Evolutionary conservation across 495 filamentous ascomycete genomes (phyloP).

Genomic region (Lophiostoma macrostomum): DNA sequence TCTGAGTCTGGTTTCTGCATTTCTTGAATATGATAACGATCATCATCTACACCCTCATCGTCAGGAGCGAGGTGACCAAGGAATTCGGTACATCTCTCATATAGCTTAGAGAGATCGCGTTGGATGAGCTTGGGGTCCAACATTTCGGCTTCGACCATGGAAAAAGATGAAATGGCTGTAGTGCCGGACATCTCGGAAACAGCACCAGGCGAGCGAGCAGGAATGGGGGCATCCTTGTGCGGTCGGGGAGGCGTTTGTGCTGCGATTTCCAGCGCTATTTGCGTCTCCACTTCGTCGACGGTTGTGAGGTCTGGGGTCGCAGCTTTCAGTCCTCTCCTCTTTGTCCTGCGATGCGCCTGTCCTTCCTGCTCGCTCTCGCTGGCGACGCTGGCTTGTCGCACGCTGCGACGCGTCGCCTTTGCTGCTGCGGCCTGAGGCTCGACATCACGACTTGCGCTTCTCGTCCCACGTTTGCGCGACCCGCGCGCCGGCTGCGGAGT

Average conservation of each 20-base stretch:
- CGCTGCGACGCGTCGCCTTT: constrained; percentile 21
- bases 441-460: constrained; percentile 45
- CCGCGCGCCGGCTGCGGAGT: constrained; percentile 30
- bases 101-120: constrained; percentile 40
- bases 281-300: constrained; percentile 24
- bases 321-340: constrained; percentile 10
- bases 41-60: constrained; percentile 23
- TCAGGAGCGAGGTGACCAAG: constrained; percentile 38
- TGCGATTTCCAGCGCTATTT: constrained; percentile 8
- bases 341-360: constrained; percentile 11
- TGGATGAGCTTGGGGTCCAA: constrained; percentile 37
- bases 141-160: constrained; percentile 25
- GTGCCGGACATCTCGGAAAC: constrained; percentile 33
- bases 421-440: constrained; percentile 22
- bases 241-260: constrained; percentile 16
- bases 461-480: constrained; percentile 27
- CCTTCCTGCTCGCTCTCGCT: constrained; percentile 21
- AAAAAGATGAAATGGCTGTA: constrained; percentile 27
- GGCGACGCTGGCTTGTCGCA: constrained; percentile 38
- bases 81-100: constrained; percentile 30
- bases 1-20: constrained; percentile 38
- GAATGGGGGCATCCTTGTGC: background rate
- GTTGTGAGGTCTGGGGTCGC: constrained; percentile 22
- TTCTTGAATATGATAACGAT: constrained; percentile 31
- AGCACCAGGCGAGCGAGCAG: constrained; percentile 26